These are phyloP conservation scores for Calocybe indica DNA, from an alignment of 768 basidiomycete species.

Conservation along the genomic window DNA sequence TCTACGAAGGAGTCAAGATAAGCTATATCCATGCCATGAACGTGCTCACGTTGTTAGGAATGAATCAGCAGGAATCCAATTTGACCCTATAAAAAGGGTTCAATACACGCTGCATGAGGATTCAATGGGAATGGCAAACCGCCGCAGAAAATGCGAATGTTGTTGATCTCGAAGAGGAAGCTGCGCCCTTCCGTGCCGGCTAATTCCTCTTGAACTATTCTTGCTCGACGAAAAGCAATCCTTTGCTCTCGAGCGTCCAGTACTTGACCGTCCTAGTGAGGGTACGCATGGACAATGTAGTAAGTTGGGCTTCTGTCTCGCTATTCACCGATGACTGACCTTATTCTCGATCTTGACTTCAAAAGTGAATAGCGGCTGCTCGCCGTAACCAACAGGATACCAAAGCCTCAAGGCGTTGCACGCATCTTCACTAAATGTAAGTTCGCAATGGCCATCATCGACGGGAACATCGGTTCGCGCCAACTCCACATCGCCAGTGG, in stretches of 20 bases:
- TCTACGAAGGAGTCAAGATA: conserved; percentile 16
- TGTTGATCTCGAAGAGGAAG: conserved; percentile 91
- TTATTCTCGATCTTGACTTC: conserved; percentile 47
- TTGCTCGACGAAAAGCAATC: conserved; percentile 75
- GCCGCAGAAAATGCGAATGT: conserved; percentile 81
- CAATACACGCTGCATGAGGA: not conserved
- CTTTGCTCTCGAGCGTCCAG: conserved; percentile 50
- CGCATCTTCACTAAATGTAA: conserved; percentile 42
- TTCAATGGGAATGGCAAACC: conserved; percentile 33
- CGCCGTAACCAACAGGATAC: conserved; percentile 83
- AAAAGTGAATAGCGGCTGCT: conserved; percentile 71
- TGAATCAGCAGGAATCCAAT: conserved; percentile 94
- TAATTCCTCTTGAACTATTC: conserved; percentile 77
- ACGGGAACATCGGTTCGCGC: conserved; percentile 30
- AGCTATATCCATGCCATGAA: not conserved
- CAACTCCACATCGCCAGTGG: conserved; percentile 41
- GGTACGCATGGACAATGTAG: not conserved
- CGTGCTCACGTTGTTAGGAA: conserved; percentile 71
- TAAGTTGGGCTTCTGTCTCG: not conserved
- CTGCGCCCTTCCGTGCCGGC: conserved; percentile 70
- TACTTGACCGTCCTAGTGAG: conserved; percentile 38
- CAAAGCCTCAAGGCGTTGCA: conserved; percentile 63
- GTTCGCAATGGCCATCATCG: conserved; percentile 27
- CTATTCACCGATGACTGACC: conserved; percentile 28
- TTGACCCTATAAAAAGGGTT: conserved; percentile 47